Base-by-base conservation (phyloP, 1,284 basidiomycete species). In the Cutaneotrichosporon curvatum region DNA sequence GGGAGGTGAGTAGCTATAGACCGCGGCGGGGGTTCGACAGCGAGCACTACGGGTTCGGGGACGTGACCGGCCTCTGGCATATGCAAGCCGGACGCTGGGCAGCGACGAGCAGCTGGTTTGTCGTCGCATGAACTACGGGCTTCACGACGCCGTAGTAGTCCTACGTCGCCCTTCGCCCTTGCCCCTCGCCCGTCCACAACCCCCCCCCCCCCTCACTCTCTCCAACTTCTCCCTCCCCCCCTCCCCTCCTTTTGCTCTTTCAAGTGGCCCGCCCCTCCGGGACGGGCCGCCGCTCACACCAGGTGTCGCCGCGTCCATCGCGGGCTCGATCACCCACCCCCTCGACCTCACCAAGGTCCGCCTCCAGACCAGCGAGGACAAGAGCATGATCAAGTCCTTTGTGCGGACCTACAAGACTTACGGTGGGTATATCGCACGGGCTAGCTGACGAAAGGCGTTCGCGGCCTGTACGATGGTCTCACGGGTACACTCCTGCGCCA, bases 401-500 rank as follows among this genome's bases (percentile, higher is more conserved):
- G 75, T 76, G 69, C 87, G 87, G 76, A 90, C 87, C 0, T 75
- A 71, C 21, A 50, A 54, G 8, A 57, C 44, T 21, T 58, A 60
- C 28, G 70, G 71, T 68, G 39, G 36, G 60, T 58, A 1, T 7
- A 28, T 28, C 25, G 25, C 25, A 21, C n/a, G n/a, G n/a, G n/a
- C 28, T 14, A 11, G n/a, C 40, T 40, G 30, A 43, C 41, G 10
- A 22, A 81, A 59, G 85, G 85, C 44, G 69, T 77, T 28, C 77
- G 82, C 38, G 88, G 88, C 1, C 75, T 90, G 37, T 88, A 82
- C 61, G 88, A 89, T 60, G 89, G 89, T 18, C 85, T 92, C 50
- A 78, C 84, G 1, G 90, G 88, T 25, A 92, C 89, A 23, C 84
- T 88, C 79, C 73, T 92, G 63, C 80, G 90, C 30, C 90, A 94